Conservation (phyloP, 208 protist genomes). For the Strigomonas culicis region DNA sequence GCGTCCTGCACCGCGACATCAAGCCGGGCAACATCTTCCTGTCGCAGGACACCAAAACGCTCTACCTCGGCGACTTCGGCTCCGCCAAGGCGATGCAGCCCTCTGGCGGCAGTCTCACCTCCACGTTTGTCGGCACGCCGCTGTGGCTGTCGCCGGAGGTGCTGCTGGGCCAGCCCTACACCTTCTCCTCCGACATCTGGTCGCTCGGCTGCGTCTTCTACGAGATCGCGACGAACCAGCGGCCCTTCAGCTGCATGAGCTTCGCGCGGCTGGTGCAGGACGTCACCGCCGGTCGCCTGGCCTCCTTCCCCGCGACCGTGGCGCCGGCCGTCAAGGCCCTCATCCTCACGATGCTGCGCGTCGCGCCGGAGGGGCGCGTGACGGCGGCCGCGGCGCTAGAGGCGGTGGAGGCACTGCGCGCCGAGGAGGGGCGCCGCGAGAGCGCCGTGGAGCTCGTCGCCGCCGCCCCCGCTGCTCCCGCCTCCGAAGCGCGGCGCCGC, state of each 20-base stretch:
- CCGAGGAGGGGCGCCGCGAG: conserved; percentile 10
- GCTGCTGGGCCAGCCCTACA: conserved; percentile 70
- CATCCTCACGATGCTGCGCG: conserved; percentile 57
- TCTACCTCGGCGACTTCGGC: conserved; percentile 78
- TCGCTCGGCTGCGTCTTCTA: conserved; percentile 77
- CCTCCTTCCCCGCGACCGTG: conserved; percentile 42
- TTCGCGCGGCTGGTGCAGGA: conserved; percentile 78
- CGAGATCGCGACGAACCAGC: conserved; percentile 53
- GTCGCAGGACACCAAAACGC: conserved; percentile 31
- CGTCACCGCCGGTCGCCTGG: conserved; percentile 62
- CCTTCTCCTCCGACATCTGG: conserved; percentile 86
- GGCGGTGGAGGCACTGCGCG: conserved; percentile 18
- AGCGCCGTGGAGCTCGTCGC: neutral
- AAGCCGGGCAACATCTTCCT: conserved; percentile 90
- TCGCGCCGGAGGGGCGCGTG: conserved; percentile 43
- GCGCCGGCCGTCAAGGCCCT: conserved; percentile 35
- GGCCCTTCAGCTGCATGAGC: conserved; percentile 56
- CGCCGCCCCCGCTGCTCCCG: neutral
- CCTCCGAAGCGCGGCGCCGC: conserved; percentile 1
- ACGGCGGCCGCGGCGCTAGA: conserved; percentile 34
- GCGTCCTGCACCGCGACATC: conserved; percentile 89
- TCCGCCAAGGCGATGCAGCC: conserved; percentile 54
- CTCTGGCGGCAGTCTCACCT: conserved; percentile 21
- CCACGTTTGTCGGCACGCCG: conserved; percentile 71
- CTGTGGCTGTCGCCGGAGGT: conserved; percentile 90